Base-by-base conservation (phyloP, 345 rosid genomes). In the Gossypioides kirkii region DNA sequence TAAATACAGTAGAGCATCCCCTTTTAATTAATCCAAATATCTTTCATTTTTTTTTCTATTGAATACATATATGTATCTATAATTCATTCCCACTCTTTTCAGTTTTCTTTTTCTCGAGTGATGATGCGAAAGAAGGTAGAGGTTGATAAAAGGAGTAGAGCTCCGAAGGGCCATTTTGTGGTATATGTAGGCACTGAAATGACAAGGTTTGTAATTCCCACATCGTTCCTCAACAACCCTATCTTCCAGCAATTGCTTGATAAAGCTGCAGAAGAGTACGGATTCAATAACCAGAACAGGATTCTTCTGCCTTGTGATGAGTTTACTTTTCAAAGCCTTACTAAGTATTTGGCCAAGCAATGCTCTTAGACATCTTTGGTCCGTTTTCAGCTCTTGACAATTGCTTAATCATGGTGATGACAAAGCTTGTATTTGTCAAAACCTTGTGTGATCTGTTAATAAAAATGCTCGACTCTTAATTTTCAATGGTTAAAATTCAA, bases 91-190 rank as follows among this genome's bases (percentile, higher is more conserved):
- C 26, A 18, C 13, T 11, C 3, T 11, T 45, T 45, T 2, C 13
- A 2, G 0, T 18, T 54, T 55, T 55, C 13, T 3, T 55, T 55
- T 59, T 59, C 36, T 13, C 26, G 41, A 59, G n/a, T 59, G 59
- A 3, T 54, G 64, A 71, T 56, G 80, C 36, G 77, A 69, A 80
- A 72, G 42, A 74, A 61, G 68, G 75, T 14, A 3, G 81, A 60
- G 25, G 50, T 2, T 41, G 76, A 59, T 58, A 60, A 45, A 59
- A 62, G 69, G 17, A 69, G 64, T 46, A 74, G 81, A 63, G 82
- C 78, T 28, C 82, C 78, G 1, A 76, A 55, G 36, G 80, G 84
- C 13, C 82, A 82, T 60, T 82, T 82, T 61, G 82, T 74, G 76
- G 84, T 82, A 2, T 82, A 74, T 60, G 78, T 66, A 49, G 84